Base-by-base conservation (phyloP, 2,329 filamentous ascomycete species). In the Ceratocystiopsis brevicomis region DNA sequence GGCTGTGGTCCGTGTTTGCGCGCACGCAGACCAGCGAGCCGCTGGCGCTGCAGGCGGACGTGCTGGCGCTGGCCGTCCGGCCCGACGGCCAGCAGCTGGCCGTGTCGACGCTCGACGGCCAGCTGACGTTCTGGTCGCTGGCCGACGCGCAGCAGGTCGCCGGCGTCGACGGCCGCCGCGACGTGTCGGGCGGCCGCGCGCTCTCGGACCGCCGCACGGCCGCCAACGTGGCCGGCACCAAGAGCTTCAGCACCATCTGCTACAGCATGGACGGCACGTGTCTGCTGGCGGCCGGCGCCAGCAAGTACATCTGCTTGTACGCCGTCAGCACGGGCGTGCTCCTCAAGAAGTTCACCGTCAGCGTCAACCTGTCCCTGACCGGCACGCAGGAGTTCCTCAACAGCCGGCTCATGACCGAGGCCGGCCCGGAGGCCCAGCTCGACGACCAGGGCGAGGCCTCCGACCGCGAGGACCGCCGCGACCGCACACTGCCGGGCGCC, bases 251-350 rank as follows among this genome's bases (percentile, higher is more conserved):
- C 54, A 81, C 81, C 8, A 82, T 98, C 50, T 76, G 74, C 43
- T 98, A 96, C 63, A 94, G 86, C 57, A 81, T 84, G 1, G 90
- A 98, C 56, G 90, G 90, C 13, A 82, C 76, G 48, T 95, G 90
- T 53, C 68, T 98, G 12, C 67, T 98, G 37, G 90, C 88, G 1
- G 87, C 76, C 40, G 90, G 90, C 32, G 94, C 90, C 67, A 95
- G 86, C 76, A 98, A 98, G 64, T 95, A 93, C 59, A 95, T 98
- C 42, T 96, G 90, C 57, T 61, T 98, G 45, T 98, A 98, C 62
- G 88, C 92, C n/a, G 84, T 93, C 32, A 77, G 78, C 45, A 93
- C 88, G 1, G 86, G 90, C 58, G 85, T 90, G 1, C 65, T 98
- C 12, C 67, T 96, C 44, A 94, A 92, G 59, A 95, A 95, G 57